These are phyloP conservation scores for Tripidium arundinaceum DNA, from an alignment of 202 grass and related monocot genomes.

Conservation along the genomic window DNA sequence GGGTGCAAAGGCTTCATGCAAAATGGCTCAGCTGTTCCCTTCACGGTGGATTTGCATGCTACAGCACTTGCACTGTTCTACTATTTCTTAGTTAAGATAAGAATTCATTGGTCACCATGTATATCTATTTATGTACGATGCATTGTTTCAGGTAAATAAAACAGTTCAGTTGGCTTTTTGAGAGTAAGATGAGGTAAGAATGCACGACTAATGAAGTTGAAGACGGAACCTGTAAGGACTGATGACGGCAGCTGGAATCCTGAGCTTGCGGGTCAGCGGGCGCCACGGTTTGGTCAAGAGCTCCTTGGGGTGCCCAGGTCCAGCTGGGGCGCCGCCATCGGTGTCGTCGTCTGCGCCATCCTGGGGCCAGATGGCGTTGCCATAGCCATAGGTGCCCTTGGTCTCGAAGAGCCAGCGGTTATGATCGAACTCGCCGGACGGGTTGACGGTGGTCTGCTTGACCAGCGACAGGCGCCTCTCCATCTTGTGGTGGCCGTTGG, in stretches of 20 bases:
- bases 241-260: slow-evolving; percentile 76
- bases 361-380: slow-evolving; percentile 92
- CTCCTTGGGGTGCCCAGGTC: slow-evolving; percentile 61
- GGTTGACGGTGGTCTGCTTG: slow-evolving; percentile 34
- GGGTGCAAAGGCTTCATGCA: background rate
- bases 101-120: background rate
- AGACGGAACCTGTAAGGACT: slow-evolving; percentile 76
- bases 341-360: slow-evolving; percentile 50
- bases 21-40: background rate
- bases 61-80: background rate
- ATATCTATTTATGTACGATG: background rate
- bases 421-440: slow-evolving; percentile 77
- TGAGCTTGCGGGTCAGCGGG: slow-evolving; percentile 90
- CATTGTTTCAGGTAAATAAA: background rate
- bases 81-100: background rate
- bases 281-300: slow-evolving; percentile 86
- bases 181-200: background rate
- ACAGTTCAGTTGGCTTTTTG: background rate
- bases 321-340: slow-evolving; percentile 23
- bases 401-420: slow-evolving; percentile 98
- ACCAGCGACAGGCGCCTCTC: slow-evolving; percentile 62
- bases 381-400: slow-evolving; percentile 96
- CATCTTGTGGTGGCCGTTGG: slow-evolving; percentile 44
- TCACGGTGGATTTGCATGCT: background rate
- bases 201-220: background rate